phyloP scores from a whole-genome alignment of 352 stramenopile species.

The Pythium diclinum region DNA sequence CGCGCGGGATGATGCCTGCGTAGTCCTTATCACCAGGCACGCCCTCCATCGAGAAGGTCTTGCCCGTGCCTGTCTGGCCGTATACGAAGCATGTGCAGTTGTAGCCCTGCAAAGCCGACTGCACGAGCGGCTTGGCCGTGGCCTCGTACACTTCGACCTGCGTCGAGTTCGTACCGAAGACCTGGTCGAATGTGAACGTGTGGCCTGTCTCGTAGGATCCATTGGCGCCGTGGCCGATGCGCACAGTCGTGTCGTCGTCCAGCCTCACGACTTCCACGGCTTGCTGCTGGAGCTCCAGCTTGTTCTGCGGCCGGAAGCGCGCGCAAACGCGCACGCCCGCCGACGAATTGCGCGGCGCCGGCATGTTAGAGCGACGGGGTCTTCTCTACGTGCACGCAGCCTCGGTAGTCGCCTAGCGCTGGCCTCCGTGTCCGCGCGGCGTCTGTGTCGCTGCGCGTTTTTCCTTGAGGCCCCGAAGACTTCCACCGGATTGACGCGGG shows the following conservation, averaged over 20 bases:
- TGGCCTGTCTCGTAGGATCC: slow-evolving; percentile 29
- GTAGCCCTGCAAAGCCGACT: slow-evolving; percentile 68
- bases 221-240: slow-evolving; percentile 29
- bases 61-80: slow-evolving; percentile 88
- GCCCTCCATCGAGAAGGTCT: slow-evolving; percentile 92
- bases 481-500: neutral
- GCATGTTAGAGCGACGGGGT: neutral
- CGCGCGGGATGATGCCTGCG: slow-evolving; percentile 68
- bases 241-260: slow-evolving; percentile 45
- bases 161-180: slow-evolving; percentile 55
- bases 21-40: slow-evolving; percentile 64
- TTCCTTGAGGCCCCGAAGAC: neutral
- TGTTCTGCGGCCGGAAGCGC: slow-evolving; percentile 76
- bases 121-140: slow-evolving; percentile 60
- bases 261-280: slow-evolving; percentile 54
- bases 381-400: neutral
- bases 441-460: slow-evolving; percentile 1
- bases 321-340: slow-evolving; percentile 69
- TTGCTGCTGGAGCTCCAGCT: slow-evolving; percentile 67
- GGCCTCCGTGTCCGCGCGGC: neutral
- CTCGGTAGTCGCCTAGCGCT: too few relatives aligned
- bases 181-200: slow-evolving; percentile 75
- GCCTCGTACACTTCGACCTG: slow-evolving; percentile 63
- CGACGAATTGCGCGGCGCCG: slow-evolving; percentile 10
- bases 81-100: slow-evolving; percentile 94